These are phyloP conservation scores for Capsicum pubescens DNA, from an alignment of 257 asterid genomes.

Conservation along the genomic window DNA sequence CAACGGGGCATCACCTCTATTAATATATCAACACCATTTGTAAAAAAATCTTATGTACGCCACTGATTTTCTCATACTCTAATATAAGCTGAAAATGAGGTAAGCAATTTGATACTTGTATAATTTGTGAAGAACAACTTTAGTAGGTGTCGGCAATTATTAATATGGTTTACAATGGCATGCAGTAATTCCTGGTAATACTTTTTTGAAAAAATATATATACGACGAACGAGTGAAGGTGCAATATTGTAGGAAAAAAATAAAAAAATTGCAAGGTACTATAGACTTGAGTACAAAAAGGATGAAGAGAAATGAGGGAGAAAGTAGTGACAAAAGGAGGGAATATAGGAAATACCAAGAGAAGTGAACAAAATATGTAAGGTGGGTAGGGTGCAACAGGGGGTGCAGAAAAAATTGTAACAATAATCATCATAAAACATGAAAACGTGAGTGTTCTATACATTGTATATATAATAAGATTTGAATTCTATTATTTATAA, in stretches of 20 bases:
- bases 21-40: no score
- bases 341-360: neutral
- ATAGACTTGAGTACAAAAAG: neutral
- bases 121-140: neutral
- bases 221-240: neutral
- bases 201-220: neutral
- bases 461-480: neutral
- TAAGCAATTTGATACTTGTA: neutral
- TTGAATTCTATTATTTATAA: no score
- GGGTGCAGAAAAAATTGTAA: neutral
- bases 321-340: constrained; percentile 20
- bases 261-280: neutral
- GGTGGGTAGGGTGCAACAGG: neutral
- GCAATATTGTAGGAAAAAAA: neutral
- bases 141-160: no score
- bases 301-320: neutral
- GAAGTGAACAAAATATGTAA: neutral
- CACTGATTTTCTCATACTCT: neutral
- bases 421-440: neutral
- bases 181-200: neutral
- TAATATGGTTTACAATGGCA: no score
- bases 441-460: constrained; percentile 21
- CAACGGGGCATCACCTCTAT: neutral
- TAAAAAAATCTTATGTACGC: neutral
- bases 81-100: neutral